phyloP scores from a whole-genome alignment of 2,329 filamentous ascomycete genomes.

The Colletotrichum incanum region DNA sequence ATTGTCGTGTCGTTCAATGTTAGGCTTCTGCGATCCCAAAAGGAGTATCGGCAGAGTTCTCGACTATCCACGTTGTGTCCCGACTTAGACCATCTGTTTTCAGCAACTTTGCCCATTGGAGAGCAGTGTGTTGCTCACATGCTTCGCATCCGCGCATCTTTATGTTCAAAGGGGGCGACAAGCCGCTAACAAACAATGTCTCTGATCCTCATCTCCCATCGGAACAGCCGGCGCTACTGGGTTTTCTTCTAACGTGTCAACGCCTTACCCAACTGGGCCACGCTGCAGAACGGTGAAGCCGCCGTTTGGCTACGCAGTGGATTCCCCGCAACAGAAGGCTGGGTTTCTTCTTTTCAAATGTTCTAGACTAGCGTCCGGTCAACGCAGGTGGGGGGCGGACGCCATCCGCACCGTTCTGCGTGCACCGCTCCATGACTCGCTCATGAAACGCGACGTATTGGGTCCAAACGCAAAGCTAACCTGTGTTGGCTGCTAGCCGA shows the following conservation, averaged over 20 bases:
- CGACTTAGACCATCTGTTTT: constrained; percentile 1
- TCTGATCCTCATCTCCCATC: constrained; percentile 24
- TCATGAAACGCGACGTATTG: constrained; percentile 35
- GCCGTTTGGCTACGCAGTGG: constrained; percentile 27
- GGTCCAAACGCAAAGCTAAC: constrained; percentile 36
- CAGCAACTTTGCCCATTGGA: background rate
- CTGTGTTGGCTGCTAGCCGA: constrained; percentile 12
- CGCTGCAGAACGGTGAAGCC: constrained; percentile 33
- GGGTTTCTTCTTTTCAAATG: constrained; percentile 5
- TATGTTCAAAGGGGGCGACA: background rate
- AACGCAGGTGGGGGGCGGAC: constrained; percentile 4
- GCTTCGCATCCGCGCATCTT: background rate
- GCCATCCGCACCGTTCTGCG: constrained; percentile 29
- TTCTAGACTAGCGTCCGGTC: constrained; percentile 22
- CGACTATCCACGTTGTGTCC: constrained; percentile 7
- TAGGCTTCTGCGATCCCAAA: background rate
- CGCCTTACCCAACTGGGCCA: constrained; percentile 19
- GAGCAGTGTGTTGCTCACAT: constrained; percentile 21
- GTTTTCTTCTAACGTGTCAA: background rate
- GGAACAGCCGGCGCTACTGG: constrained; percentile 17
- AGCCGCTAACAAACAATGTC: background rate
- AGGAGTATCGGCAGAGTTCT: constrained; percentile 30
- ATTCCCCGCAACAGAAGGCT: constrained; percentile 29
- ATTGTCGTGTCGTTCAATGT: constrained; percentile 25
- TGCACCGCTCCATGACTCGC: constrained; percentile 35